phyloP scores from a whole-genome alignment of 371 early-diverging fungal species.

The Blakeslea trispora region DNA sequence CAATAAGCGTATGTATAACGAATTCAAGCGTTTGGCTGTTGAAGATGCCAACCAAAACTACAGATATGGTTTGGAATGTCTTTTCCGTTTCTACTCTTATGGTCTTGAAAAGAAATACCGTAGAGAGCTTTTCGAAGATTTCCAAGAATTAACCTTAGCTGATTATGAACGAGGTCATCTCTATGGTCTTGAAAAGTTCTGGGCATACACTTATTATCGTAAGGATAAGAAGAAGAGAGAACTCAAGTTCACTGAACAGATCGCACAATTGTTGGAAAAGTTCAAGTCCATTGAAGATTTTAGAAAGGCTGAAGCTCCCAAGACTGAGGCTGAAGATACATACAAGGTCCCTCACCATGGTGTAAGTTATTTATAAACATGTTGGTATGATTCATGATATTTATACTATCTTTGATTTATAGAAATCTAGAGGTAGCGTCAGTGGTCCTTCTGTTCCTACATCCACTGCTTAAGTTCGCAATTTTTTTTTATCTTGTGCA shows the following conservation, averaged over 20 bases:
- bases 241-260: constrained; percentile 65
- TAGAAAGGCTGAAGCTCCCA: constrained; percentile 51
- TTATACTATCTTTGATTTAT: background rate
- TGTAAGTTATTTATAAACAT: constrained; percentile 32
- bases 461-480: background rate
- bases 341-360: constrained; percentile 56
- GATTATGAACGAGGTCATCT: constrained; percentile 79
- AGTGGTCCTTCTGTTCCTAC: constrained; percentile 28
- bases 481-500: too few species aligned
- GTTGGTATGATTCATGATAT: background rate
- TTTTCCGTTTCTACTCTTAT: constrained; percentile 96
- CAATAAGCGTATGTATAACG: constrained; percentile 90
- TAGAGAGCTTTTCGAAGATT: constrained; percentile 84
- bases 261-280: constrained; percentile 63
- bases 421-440: constrained; percentile 41
- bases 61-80: constrained; percentile 92
- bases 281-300: constrained; percentile 79
- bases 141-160: constrained; percentile 80
- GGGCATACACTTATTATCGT: constrained; percentile 93
- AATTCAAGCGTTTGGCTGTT: constrained; percentile 87
- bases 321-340: constrained; percentile 29
- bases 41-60: constrained; percentile 90
- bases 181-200: constrained; percentile 96
- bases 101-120: constrained; percentile 93
- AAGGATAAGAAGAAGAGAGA: constrained; percentile 80